Percentiles rank a stretch among this genome's conserved stretches.
Conservation (phyloP, 352 stramenopile genomes). For the Globisporangium cederbergense region DNA sequence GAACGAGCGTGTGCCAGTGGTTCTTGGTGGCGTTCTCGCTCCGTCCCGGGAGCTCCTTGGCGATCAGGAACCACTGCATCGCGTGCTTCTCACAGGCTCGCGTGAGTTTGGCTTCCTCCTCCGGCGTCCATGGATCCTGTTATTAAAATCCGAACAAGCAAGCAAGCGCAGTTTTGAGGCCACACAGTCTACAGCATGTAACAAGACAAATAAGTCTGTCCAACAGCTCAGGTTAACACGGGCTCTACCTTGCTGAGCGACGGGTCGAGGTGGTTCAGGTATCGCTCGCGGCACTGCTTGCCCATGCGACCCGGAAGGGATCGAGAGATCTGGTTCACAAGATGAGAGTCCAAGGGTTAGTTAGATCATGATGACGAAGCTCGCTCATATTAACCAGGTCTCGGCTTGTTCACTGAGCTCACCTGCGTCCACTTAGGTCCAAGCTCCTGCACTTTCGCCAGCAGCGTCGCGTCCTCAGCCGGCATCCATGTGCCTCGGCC, state of each 20-base stretch:
- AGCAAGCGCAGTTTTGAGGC: background rate
- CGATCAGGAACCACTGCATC: conserved; percentile 48
- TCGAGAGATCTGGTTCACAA: conserved; percentile 36
- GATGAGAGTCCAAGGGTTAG: background rate
- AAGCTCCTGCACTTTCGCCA: conserved; percentile 37
- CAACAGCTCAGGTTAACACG: background rate
- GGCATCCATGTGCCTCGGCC: conserved; percentile 53
- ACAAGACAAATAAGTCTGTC: background rate
- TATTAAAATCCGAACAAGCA: background rate
- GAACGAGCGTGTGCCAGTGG: conserved; percentile 40
- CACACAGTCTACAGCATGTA: background rate
- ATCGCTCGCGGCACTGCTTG: conserved; percentile 76
- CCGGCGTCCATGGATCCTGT: conserved; percentile 45
- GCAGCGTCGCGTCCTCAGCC: conserved; percentile 43
- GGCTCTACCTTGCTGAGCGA: conserved; percentile 36
- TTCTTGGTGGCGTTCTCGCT: conserved; percentile 72
- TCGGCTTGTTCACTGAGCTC: too few species aligned
- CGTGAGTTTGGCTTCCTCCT: conserved; percentile 39
- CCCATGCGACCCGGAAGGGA: conserved; percentile 53
- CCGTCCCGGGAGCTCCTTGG: conserved; percentile 39
- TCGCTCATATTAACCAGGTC: too few species aligned
- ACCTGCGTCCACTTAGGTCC: conserved; percentile 65
- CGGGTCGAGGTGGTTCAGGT: conserved; percentile 56
- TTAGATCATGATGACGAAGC: background rate
- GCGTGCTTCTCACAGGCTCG: conserved; percentile 23